Evolutionary conservation across 1,284 basidiomycete genomes (phyloP).

Genomic region (Sphagnurus paluster): DNA sequence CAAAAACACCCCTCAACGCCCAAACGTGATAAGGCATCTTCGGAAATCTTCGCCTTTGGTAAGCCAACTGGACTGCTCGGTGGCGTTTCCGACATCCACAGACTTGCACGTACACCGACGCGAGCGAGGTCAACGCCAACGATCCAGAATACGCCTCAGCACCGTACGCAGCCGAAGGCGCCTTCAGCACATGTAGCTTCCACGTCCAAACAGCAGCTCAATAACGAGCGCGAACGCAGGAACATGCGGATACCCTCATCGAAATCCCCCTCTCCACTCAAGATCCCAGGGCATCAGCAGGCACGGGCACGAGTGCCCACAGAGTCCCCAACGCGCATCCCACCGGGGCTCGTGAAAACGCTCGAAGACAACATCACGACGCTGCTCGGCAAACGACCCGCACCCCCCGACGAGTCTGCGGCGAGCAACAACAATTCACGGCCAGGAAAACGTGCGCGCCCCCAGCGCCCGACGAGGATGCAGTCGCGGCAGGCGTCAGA

Average conservation of each 20-base stretch:
- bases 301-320: constrained; percentile 25
- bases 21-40: constrained; percentile 1
- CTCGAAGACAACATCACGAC: constrained; percentile 64
- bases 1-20: constrained; percentile 12
- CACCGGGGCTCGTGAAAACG: constrained; percentile 45
- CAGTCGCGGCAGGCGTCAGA: constrained; percentile 38
- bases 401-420: constrained; percentile 38
- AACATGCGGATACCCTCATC: constrained; percentile 56
- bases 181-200: constrained; percentile 7
- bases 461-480: constrained; percentile 24
- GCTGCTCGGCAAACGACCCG: constrained; percentile 64
- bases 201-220: constrained; percentile 11
- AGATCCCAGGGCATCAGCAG: constrained; percentile 31
- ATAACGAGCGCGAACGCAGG: constrained; percentile 21
- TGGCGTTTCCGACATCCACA: not conserved
- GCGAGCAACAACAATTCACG: constrained; percentile 10
- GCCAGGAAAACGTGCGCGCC: constrained; percentile 40
- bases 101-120: constrained; percentile 9
- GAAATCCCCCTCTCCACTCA: constrained; percentile 57
- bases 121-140: constrained; percentile 13
- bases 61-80: constrained; percentile 10
- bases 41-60: constrained; percentile 9
- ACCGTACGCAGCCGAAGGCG: constrained; percentile 12
- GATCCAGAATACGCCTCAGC: constrained; percentile 12
- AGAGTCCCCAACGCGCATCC: constrained; percentile 38